These are phyloP conservation scores for Ilyonectria robusta DNA, from an alignment of 2,329 filamentous ascomycete genomes.

Conservation along the genomic window DNA sequence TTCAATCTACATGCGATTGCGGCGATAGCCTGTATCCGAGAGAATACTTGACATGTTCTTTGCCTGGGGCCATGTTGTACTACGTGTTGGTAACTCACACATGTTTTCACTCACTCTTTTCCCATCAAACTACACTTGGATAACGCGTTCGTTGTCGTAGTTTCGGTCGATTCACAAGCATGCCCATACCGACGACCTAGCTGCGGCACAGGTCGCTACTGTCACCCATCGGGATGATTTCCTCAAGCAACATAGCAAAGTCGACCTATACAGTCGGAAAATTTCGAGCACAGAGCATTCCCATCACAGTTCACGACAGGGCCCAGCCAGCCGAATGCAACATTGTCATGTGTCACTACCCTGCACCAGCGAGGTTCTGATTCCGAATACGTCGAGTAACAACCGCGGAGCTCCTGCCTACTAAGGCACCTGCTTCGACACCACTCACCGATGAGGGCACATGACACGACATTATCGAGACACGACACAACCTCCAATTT, in stretches of 20 bases:
- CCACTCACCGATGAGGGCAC: neutral
- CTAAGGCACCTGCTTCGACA: neutral
- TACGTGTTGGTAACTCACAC: too few species aligned
- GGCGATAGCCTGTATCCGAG: too few species aligned
- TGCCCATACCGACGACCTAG: neutral
- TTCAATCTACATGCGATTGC: too few species aligned
- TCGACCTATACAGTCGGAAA: neutral
- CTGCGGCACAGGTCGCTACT: neutral
- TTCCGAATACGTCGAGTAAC: slow-evolving; percentile 18
- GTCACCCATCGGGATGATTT: neutral
- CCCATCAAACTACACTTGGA: neutral
- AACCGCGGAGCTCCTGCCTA: slow-evolving; percentile 14
- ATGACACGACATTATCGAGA: slow-evolving; percentile 2
- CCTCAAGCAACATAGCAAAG: neutral
- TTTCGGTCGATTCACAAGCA: neutral
- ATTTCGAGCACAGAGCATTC: neutral
- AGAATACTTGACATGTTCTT: too few species aligned
- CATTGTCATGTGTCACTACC: slow-evolving; percentile 10
- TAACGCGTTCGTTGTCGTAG: neutral
- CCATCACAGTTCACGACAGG: neutral
- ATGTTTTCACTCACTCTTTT: too few species aligned
- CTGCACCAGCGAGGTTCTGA: slow-evolving; percentile 16
- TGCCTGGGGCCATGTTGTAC: too few species aligned
- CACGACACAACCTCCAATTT: slow-evolving; percentile 15
- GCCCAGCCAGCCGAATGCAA: neutral